Conservation (phyloP, 306 rosid genomes). For the Trichosanthes cucumerina region DNA sequence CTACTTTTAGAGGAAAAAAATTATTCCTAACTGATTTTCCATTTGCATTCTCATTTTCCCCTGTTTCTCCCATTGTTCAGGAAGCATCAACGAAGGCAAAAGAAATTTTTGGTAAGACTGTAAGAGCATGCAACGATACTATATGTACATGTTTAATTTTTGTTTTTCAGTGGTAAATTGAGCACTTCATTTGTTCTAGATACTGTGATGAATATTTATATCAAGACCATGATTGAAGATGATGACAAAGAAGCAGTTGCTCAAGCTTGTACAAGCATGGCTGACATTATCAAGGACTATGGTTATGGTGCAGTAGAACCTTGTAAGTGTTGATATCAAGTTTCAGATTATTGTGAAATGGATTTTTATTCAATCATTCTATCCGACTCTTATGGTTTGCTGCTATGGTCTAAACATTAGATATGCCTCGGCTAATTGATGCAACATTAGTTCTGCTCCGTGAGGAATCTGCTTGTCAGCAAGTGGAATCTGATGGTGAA, state of each 20-base stretch:
- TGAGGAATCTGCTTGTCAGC: constrained; percentile 89
- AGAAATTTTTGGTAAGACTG: constrained; percentile 59
- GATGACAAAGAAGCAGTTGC: constrained; percentile 96
- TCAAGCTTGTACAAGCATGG: constrained; percentile 79
- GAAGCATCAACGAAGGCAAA: constrained; percentile 66
- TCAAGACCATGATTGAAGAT: constrained; percentile 88
- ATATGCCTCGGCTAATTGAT: constrained; percentile 55
- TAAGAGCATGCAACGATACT: constrained; percentile 1
- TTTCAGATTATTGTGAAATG: background rate
- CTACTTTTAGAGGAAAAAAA: background rate
- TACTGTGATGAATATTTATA: constrained; percentile 60
- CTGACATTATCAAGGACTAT: constrained; percentile 79
- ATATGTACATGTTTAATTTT: background rate
- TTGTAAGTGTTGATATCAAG: constrained; percentile 44
- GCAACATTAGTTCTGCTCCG: constrained; percentile 66
- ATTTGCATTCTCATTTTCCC: background rate
- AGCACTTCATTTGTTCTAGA: constrained; percentile 33
- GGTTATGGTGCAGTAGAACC: constrained; percentile 72
- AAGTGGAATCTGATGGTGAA: constrained; percentile 64
- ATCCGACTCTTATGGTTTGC: constrained; percentile 17
- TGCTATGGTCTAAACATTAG: constrained; percentile 27
- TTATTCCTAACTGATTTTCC: background rate
- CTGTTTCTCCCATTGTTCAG: constrained; percentile 33
- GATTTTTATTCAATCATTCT: constrained; percentile 9
- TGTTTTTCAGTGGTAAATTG: background rate